phyloP scores from a whole-genome alignment of 2,329 filamentous ascomycete species.

The Corynespora cassiicola region DNA sequence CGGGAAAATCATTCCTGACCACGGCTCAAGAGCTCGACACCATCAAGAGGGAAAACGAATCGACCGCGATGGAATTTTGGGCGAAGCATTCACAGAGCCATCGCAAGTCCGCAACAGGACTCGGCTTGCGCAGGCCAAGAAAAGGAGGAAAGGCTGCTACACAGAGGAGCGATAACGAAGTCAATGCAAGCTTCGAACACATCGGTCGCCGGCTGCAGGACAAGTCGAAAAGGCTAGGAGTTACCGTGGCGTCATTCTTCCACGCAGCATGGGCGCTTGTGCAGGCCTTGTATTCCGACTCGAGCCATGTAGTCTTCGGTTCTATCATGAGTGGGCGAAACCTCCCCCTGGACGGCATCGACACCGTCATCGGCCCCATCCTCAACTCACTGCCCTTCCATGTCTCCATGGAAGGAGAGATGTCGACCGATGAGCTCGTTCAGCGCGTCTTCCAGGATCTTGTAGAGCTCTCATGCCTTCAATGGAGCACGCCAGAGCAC shows the following conservation, averaged over 20 bases:
- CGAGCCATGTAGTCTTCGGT: constrained; percentile 43
- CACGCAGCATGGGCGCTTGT: constrained; percentile 48
- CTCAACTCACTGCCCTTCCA: constrained; percentile 33
- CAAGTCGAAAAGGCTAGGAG: constrained; percentile 3
- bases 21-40: too few species aligned
- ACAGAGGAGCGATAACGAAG: too few species aligned
- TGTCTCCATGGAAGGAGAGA: constrained; percentile 7
- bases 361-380: constrained; percentile 42
- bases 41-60: too few species aligned
- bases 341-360: constrained; percentile 34
- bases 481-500: constrained; percentile 18
- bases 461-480: constrained; percentile 9
- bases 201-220: too few species aligned
- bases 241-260: constrained; percentile 24
- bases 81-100: too few species aligned
- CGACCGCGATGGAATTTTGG: too few species aligned
- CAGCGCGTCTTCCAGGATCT: constrained; percentile 11
- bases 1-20: too few species aligned
- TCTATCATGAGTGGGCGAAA: constrained; percentile 44
- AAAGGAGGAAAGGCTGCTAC: too few species aligned
- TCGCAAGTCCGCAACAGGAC: too few species aligned
- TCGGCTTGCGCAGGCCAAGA: too few species aligned
- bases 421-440: constrained; percentile 7
- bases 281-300: constrained; percentile 36
- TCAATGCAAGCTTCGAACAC: too few species aligned